A percentile compares a stretch with the other conserved stretches of the same genome.
Evolutionary conservation across 495 filamentous ascomycete species (phyloP).

Genomic region (Penicillium taxi): DNA sequence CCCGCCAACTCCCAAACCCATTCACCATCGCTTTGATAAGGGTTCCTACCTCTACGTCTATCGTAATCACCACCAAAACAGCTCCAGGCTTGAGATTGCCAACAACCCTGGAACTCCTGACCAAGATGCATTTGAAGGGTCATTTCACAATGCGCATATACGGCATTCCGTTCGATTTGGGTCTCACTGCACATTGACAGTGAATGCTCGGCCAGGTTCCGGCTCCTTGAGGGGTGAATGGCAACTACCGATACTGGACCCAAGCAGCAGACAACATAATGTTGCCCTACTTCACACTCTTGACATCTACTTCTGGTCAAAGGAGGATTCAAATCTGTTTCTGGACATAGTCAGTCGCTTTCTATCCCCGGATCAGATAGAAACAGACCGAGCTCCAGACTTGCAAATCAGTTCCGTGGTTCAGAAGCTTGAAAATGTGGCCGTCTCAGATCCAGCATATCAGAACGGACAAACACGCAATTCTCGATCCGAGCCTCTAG

Average conservation of each 20-base stretch:
- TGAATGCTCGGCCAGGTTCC: conserved; percentile 46
- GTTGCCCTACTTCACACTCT: conserved; percentile 71
- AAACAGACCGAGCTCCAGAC: conserved; percentile 42
- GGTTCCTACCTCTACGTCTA: conserved; percentile 84
- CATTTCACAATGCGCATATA: conserved; percentile 56
- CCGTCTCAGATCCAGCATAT: conserved; percentile 57
- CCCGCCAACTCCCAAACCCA: conserved; percentile 57
- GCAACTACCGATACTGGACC: conserved; percentile 68
- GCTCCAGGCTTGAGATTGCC: conserved; percentile 72
- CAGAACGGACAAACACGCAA: conserved; percentile 47
- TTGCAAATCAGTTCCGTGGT: conserved; percentile 67
- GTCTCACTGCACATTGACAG: conserved; percentile 64
- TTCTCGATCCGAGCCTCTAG: conserved; percentile 33
- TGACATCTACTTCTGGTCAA: conserved; percentile 86
- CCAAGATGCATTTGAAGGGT: conserved; percentile 82
- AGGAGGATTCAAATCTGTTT: conserved; percentile 65
- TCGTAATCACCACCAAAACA: conserved; percentile 58
- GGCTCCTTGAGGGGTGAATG: conserved; percentile 52
- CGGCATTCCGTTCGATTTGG: conserved; percentile 72
- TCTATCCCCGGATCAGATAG: conserved; percentile 50
- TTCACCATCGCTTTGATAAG: conserved; percentile 83
- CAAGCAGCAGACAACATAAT: conserved; percentile 59
- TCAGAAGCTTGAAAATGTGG: conserved; percentile 74
- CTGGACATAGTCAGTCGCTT: conserved; percentile 56
- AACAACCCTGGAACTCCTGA: conserved; percentile 80